Percentiles rank a stretch among this genome's conserved stretches.
phyloP scores from a whole-genome alignment of 345 rosid genomes.

The Camelina neglecta region DNA sequence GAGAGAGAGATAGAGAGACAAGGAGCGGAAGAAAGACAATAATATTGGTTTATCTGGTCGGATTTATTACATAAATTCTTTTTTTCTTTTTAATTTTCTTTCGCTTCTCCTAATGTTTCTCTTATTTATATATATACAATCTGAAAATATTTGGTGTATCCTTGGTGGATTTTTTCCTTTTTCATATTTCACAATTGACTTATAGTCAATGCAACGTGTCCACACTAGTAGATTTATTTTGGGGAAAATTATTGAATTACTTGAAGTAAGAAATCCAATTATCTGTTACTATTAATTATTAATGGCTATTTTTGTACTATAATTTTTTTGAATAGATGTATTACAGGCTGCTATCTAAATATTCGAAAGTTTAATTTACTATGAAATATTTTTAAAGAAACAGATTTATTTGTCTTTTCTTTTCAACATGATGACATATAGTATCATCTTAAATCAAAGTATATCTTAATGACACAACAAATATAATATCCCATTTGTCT shows the following conservation, averaged over 20 bases:
- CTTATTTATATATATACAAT: background rate
- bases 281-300: background rate
- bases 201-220: constrained; percentile 34
- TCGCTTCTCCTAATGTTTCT: background rate
- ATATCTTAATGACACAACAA: constrained; percentile 1
- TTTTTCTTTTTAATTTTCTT: background rate
- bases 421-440: background rate
- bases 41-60: constrained; percentile 47
- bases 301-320: background rate
- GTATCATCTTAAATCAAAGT: background rate
- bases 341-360: constrained; percentile 21
- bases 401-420: constrained; percentile 1
- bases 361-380: background rate
- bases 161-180: constrained; percentile 27
- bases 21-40: constrained; percentile 36
- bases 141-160: constrained; percentile 21
- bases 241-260: background rate
- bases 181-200: constrained; percentile 24
- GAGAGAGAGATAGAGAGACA: constrained; percentile 14
- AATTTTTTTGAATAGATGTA: background rate
- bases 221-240: constrained; percentile 8
- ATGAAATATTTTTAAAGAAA: background rate
- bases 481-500: background rate
- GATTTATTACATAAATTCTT: constrained; percentile 33
- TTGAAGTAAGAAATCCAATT: background rate